Percentiles rank a stretch among this genome's conserved stretches.
These are phyloP conservation scores for Theileria orientalis DNA, from an alignment of 169 alveolate species.

Conservation along the genomic window DNA sequence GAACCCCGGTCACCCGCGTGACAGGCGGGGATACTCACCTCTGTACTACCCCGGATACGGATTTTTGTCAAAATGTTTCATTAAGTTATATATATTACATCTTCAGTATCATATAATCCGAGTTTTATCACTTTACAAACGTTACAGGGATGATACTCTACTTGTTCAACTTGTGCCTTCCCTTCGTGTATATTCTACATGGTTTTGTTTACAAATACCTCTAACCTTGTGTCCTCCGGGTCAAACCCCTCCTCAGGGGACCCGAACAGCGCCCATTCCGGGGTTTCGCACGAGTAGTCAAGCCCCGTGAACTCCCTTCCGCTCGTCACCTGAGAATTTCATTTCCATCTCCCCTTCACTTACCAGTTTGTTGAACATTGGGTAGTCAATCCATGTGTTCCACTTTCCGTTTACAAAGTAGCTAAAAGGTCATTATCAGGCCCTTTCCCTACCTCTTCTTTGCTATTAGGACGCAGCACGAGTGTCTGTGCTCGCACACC, in stretches of 20 bases:
- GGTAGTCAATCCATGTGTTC: conserved; percentile 88
- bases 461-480: conserved; percentile 81
- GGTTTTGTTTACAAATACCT: not conserved
- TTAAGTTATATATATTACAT: not conserved
- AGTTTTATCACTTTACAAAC: not conserved
- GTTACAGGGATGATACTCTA: not conserved
- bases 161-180: conserved; percentile 23
- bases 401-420: conserved; percentile 78
- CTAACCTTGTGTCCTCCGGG: conserved; percentile 77
- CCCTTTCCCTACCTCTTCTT: conserved; percentile 62
- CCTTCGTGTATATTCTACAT: conserved; percentile 60
- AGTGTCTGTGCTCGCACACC: conserved; percentile 86
- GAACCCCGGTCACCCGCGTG: conserved; percentile 89
- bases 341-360: not conserved
- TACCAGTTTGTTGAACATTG: conserved; percentile 77
- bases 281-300: conserved; percentile 83
- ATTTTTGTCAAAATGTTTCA: not conserved
- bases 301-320: conserved; percentile 68
- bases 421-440: conserved; percentile 10
- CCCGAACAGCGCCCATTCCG: conserved; percentile 85
- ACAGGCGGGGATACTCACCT: conserved; percentile 86
- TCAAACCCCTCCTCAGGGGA: conserved; percentile 83
- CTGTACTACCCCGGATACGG: conserved; percentile 85
- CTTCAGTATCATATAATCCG: not conserved
- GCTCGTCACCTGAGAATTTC: conserved; percentile 28